phyloP scores from a whole-genome alignment of 768 basidiomycete species.

The Phanerochaete sordida region DNA sequence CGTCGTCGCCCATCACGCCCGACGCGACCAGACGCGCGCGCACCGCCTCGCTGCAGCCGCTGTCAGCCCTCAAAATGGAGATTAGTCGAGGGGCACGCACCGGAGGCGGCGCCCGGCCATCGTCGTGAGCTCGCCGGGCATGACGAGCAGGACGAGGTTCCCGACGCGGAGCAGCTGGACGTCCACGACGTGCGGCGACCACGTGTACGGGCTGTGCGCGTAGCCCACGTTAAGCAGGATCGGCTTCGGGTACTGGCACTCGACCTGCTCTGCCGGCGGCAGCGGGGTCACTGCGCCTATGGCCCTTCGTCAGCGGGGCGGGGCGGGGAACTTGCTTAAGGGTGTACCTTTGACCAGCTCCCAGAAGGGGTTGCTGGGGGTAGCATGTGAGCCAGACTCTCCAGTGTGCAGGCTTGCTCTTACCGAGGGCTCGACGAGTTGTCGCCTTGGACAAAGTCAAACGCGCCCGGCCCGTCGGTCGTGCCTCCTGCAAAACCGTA shows the following conservation, averaged over 20 bases:
- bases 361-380: conserved; percentile 72
- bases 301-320: background rate
- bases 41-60: conserved; percentile 65
- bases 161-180: conserved; percentile 77
- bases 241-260: conserved; percentile 76
- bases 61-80: no score
- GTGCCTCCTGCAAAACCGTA: conserved; percentile 79
- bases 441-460: conserved; percentile 75
- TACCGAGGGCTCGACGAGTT: conserved; percentile 59
- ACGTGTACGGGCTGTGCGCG: conserved; percentile 65
- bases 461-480: conserved; percentile 79
- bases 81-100: conserved; percentile 28
- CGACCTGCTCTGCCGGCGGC: conserved; percentile 56
- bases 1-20: conserved; percentile 60
- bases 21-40: conserved; percentile 60
- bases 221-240: conserved; percentile 78
- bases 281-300: conserved; percentile 65
- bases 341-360: conserved; percentile 63
- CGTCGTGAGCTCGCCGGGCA: conserved; percentile 79
- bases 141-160: conserved; percentile 69
- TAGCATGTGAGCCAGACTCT: no score
- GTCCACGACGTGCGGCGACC: conserved; percentile 72
- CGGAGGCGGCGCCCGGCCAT: conserved; percentile 78
- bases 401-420: no score
- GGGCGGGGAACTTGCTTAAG: background rate